Conservation (phyloP, 345 rosid species). For the Draba incana region DNA sequence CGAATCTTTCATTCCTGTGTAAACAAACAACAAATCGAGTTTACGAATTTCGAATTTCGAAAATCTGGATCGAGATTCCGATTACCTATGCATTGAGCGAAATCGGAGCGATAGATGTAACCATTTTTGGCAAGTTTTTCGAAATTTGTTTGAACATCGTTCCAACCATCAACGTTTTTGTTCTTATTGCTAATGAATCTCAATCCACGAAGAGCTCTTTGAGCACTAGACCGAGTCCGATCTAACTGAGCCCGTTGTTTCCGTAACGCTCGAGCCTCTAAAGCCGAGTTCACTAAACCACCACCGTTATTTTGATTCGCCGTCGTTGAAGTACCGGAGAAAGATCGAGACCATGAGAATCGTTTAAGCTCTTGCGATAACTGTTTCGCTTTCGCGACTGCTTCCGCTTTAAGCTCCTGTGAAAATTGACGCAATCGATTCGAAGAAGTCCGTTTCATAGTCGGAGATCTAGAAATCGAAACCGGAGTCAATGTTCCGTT, state of each 20-base stretch:
- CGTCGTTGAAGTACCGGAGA: constrained; percentile 45
- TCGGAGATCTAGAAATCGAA: constrained; percentile 70
- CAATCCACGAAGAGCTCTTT: constrained; percentile 87
- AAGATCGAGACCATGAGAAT: constrained; percentile 76
- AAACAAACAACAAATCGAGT: not conserved
- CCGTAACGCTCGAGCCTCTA: constrained; percentile 83
- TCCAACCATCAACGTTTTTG: constrained; percentile 67
- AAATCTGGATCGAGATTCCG: not conserved
- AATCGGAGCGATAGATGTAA: constrained; percentile 73
- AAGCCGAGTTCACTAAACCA: constrained; percentile 61
- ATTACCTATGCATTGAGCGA: constrained; percentile 96
- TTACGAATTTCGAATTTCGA: not conserved
- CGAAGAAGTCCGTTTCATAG: constrained; percentile 72
- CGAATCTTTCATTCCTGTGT: constrained; percentile 87
- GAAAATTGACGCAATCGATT: constrained; percentile 68
- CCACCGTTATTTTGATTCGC: constrained; percentile 38
- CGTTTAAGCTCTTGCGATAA: constrained; percentile 75
- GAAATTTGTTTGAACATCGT: constrained; percentile 72
- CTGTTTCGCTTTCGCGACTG: constrained; percentile 88
- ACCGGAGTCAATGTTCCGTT: constrained; percentile 44
- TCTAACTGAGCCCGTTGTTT: constrained; percentile 90
- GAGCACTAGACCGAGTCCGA: constrained; percentile 85
- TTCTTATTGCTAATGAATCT: constrained; percentile 75
- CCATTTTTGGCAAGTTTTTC: constrained; percentile 76
- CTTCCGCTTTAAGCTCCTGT: constrained; percentile 94